Evolutionary conservation across 2,329 filamentous ascomycete species (phyloP), one percentile per base, ranked within the genome.

Genomic region (Xylariaceae sp.): DNA sequence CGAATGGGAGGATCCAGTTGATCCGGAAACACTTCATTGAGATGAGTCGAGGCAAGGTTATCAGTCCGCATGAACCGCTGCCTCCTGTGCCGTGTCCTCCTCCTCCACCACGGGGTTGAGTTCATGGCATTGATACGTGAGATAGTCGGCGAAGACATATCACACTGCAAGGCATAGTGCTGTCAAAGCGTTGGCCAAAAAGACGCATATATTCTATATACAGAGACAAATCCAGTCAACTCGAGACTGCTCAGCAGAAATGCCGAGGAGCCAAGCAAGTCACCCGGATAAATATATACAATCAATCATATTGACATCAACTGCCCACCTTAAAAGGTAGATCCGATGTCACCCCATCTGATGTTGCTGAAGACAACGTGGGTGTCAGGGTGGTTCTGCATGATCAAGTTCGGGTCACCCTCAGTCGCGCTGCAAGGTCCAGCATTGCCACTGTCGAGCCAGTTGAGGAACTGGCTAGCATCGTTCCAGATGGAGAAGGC

Each of bases 401-500:
- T 39, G 15, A 70, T 68, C 1, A 68, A 52, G 15, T 53, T 44
- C 11, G 83, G 82, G 62, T 80, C 72, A 2, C 83, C 83, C 68
- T 82, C 80, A 0, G 78, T 80, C 0, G 73, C 73, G 62, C 75
- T 78, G 69, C 84, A 86, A 30, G 82, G 82, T 0, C 83, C 83
- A 2, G 78, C 71, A 41, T 71, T 73, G 5, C 76, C 73, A 55
- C 75, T 72, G 65, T 85, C 82, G 8, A 85, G 74, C 82, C 82
- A 85, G 49, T 78, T 76, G 82, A 85, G 85, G 61, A 76, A 80
- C 49, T 76, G 76, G 10, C 74, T 67, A 10, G 76, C 73, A 61
- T 83, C 80, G 72, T 80, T 81, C 82, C 82, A 85, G 62, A 85
- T 76, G 67, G 76, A 77, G 64, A 85, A 75, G 10, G 77, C 75